Base-by-base conservation (phyloP, 768 basidiomycete genomes). In the Leccinum fibrillosum region DNA sequence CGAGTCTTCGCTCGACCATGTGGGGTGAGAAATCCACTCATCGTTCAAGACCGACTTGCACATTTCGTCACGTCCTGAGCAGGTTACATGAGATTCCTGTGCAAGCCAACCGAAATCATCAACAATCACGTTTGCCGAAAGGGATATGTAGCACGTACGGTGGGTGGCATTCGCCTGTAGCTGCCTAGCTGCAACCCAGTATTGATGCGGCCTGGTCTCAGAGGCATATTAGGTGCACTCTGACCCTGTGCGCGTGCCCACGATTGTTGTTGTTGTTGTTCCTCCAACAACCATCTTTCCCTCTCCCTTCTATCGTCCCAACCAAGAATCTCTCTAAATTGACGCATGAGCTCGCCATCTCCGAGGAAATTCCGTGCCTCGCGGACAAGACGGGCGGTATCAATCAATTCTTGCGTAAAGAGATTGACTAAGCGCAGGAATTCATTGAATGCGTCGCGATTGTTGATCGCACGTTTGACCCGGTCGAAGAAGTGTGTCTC, bases 11-110 rank as follows among this genome's bases (percentile, higher is more conserved):
- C 88, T 91, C 4, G 90, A 88, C 86, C 93, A 96, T 2, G 92
- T 91, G 1, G 97, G 95, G 69, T 98, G 95, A 5, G 95, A 94
- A 32, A 98, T 89, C 96, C 96, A 99, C 64, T 96, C 92, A 69
- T 99, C 97, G 69, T 99, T 99, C 53, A 99, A 77, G 5, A 99
- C 97, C 7, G 90, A 86, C 67, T 88, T 89, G 73, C 96, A 98
- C 89, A 98, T 95, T 21, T 94, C 91, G 66, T 98, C 97, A 15
- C 97, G 89, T 2, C 97, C 97, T 2, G 95, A 91, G 68, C 97
- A 99, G 0, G 88, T 78, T 13, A 96, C 86, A 54, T 88, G 88
- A 55, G 85, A 84, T 73, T 95, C 95, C 94, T 97, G 65, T 23
- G 21, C 39, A 49, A 9, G 26, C 25, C 26, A 28, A 53, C 32